phyloP scores from a whole-genome alignment of 768 basidiomycete genomes.

The Lactifluus hygrophoroides region DNA sequence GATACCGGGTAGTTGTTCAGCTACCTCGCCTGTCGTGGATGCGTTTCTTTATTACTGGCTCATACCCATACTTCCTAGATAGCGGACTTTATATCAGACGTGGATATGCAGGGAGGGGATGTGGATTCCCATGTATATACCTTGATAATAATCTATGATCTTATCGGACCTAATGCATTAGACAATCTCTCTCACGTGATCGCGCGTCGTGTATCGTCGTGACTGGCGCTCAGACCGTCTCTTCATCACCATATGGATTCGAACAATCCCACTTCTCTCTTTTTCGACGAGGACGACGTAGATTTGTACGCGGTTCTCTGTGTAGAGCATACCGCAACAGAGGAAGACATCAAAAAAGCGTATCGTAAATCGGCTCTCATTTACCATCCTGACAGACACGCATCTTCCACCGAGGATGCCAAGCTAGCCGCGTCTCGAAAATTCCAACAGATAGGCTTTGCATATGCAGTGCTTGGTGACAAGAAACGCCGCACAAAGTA shows the following conservation, averaged over 20 bases:
- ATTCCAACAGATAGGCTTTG: slow-evolving; percentile 92
- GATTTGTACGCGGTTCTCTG: slow-evolving; percentile 73
- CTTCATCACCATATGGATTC: slow-evolving; percentile 24
- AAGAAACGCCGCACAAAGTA: slow-evolving; percentile 67
- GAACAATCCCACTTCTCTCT: slow-evolving; percentile 61
- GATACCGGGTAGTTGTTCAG: background rate
- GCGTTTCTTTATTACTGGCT: background rate
- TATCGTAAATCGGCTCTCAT: slow-evolving; percentile 78
- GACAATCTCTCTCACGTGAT: slow-evolving; percentile 1
- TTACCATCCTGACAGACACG: slow-evolving; percentile 89
- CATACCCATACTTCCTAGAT: background rate
- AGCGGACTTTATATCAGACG: background rate
- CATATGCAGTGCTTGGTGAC: slow-evolving; percentile 83
- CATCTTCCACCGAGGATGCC: slow-evolving; percentile 45
- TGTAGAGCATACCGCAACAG: slow-evolving; percentile 43
- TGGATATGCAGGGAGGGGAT: no score
- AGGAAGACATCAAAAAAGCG: slow-evolving; percentile 69
- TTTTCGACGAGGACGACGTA: slow-evolving; percentile 72
- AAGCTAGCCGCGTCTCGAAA: slow-evolving; percentile 63
- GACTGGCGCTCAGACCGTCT: no score
- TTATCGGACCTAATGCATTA: no score
- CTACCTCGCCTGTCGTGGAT: background rate
- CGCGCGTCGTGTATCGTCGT: background rate
- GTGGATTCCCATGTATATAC: no score
- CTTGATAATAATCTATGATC: no score